Evolutionary conservation across 495 filamentous ascomycete species (phyloP).

Genomic region (Podospora appendiculata): DNA sequence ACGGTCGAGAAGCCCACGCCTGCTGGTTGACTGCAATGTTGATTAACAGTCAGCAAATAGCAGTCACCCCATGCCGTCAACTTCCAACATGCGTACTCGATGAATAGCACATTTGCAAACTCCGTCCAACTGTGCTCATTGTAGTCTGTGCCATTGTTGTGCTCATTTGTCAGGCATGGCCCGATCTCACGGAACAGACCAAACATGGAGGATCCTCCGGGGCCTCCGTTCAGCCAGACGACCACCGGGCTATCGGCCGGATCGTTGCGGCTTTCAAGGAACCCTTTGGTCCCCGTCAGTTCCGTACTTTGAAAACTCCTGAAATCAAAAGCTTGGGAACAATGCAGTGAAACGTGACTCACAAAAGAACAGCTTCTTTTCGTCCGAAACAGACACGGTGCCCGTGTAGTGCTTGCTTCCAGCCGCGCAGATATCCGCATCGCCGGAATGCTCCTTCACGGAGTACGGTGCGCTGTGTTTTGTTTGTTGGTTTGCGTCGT

Average conservation of each 20-base stretch:
- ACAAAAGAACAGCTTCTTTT: constrained; percentile 2
- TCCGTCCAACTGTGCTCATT: constrained; percentile 51
- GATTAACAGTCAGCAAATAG: background rate
- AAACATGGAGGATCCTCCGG: constrained; percentile 29
- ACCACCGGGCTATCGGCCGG: constrained; percentile 40
- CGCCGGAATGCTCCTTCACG: background rate
- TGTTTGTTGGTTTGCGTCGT: background rate
- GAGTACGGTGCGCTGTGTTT: background rate
- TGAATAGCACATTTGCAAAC: constrained; percentile 55
- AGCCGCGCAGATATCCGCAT: background rate
- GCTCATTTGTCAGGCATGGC: constrained; percentile 9
- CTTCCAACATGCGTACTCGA: constrained; percentile 27
- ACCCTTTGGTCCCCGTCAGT: background rate
- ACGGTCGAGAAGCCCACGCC: constrained; percentile 1
- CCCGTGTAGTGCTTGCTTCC: constrained; percentile 1
- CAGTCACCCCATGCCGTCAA: background rate
- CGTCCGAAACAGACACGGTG: background rate
- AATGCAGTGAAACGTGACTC: background rate
- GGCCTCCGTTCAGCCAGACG: constrained; percentile 46
- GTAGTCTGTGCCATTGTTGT: constrained; percentile 5
- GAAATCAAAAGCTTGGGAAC: background rate
- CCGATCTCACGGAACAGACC: constrained; percentile 14
- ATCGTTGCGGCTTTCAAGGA: constrained; percentile 43
- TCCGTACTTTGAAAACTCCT: background rate
- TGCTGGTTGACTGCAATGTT: background rate